phyloP scores from a whole-genome alignment of 805 yeast genomes.

The Ogataea trehalophila region DNA sequence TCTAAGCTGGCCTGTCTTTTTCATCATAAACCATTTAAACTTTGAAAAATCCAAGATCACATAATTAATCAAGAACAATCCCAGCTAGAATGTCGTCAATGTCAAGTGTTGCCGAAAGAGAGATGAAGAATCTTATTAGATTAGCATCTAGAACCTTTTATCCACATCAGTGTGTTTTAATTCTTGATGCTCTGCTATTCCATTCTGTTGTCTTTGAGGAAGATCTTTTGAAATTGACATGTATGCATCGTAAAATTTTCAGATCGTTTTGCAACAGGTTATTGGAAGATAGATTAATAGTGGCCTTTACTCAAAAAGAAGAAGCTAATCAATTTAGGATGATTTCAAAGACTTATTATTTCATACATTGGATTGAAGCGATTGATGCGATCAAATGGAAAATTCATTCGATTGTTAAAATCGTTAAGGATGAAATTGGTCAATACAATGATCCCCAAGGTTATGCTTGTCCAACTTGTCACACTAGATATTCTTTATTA shows the following conservation, averaged over 20 bases:
- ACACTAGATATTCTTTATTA: constrained; percentile 72
- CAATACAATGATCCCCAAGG: constrained; percentile 91
- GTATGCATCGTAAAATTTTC: constrained; percentile 81
- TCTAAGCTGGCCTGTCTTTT: no score
- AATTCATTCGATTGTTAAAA: constrained; percentile 77
- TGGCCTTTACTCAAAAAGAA: constrained; percentile 67
- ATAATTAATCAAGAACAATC: no score
- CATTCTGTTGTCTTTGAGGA: constrained; percentile 93
- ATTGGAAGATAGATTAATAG: constrained; percentile 77
- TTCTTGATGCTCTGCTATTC: constrained; percentile 79
- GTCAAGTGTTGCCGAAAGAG: constrained; percentile 14
- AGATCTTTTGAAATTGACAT: constrained; percentile 74
- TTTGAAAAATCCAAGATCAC: no score
- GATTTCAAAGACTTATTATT: constrained; percentile 74
- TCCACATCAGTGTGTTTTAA: constrained; percentile 73
- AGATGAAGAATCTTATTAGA: constrained; percentile 46
- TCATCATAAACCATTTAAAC: no score
- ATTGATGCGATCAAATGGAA: constrained; percentile 97
- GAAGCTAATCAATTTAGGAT: constrained; percentile 61
- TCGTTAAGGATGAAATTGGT: constrained; percentile 75
- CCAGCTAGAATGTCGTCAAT: constrained; percentile 8
- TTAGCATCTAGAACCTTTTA: constrained; percentile 86
- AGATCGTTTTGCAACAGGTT: constrained; percentile 76
- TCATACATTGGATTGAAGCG: constrained; percentile 83
- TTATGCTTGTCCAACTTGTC: constrained; percentile 83